A percentile compares a stretch with the other conserved stretches of the same genome.
phyloP scores from a whole-genome alignment of 2,329 filamentous ascomycete species.

The Leptodontidium sp. region DNA sequence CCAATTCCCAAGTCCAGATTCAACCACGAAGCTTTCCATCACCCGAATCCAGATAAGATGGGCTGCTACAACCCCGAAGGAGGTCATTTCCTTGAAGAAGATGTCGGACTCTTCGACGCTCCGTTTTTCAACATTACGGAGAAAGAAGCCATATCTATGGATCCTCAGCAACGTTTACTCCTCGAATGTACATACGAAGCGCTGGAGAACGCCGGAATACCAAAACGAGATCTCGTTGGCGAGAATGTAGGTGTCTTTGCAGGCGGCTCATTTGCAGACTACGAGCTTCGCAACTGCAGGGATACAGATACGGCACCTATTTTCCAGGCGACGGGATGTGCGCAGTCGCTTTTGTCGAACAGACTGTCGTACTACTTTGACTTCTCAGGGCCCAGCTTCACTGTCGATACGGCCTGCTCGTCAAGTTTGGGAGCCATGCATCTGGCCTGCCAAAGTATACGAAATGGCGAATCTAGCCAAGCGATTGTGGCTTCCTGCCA shows the following conservation, averaged over 20 bases:
- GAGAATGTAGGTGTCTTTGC: conserved; percentile 55
- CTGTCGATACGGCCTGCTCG: conserved; percentile 62
- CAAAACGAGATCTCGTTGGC: conserved; percentile 33
- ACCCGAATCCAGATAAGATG: conserved; percentile 53
- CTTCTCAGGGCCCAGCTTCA: conserved; percentile 63
- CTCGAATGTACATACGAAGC: conserved; percentile 42
- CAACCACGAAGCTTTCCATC: conserved; percentile 61
- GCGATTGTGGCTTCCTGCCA: conserved; percentile 53
- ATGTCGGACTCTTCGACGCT: conserved; percentile 42
- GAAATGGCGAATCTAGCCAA: conserved; percentile 53
- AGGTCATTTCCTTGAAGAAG: conserved; percentile 41
- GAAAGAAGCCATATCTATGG: conserved; percentile 44
- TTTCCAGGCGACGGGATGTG: conserved; percentile 41
- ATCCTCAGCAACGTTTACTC: conserved; percentile 43
- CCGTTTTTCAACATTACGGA: conserved; percentile 44
- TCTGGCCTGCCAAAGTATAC: conserved; percentile 60
- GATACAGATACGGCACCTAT: conserved; percentile 29
- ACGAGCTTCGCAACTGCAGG: conserved; percentile 28
- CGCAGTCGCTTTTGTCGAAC: conserved; percentile 55
- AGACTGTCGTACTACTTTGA: conserved; percentile 64
- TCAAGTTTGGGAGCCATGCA: conserved; percentile 63
- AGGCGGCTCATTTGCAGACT: conserved; percentile 52
- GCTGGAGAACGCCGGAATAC: conserved; percentile 42
- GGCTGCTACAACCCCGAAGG: conserved; percentile 40
- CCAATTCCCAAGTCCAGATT: conserved; percentile 49